Percentiles rank a stretch among this genome's conserved stretches.
Evolutionary conservation across 305 asterid genomes (phyloP).

Genomic region (Fraxinus albicans): DNA sequence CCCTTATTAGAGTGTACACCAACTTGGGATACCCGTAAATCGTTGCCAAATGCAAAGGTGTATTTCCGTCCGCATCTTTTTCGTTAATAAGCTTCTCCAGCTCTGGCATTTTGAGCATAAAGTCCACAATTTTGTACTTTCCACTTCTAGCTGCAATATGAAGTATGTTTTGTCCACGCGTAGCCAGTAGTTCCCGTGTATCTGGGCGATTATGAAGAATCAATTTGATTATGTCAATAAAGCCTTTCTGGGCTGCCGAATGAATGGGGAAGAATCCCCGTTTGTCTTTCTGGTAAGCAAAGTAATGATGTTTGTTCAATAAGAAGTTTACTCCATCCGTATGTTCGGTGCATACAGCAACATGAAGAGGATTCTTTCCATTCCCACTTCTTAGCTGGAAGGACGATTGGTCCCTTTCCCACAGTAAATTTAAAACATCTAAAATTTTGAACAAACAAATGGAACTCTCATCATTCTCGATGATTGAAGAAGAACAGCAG

Average conservation of each 20-base stretch:
- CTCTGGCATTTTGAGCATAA: conserved; percentile 43
- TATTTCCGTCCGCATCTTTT: conserved; percentile 49
- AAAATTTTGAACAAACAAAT: background rate
- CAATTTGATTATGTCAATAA: conserved; percentile 27
- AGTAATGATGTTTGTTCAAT: conserved; percentile 29
- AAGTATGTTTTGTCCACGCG: conserved; percentile 44
- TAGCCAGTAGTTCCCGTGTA: conserved; percentile 40
- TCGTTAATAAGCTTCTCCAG: conserved; percentile 46
- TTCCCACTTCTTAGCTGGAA: conserved; percentile 35
- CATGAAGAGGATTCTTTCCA: conserved; percentile 48
- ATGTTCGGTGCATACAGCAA: conserved; percentile 40
- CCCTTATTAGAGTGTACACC: conserved; percentile 35
- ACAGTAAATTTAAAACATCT: conserved; percentile 39
- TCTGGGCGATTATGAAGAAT: conserved; percentile 51
- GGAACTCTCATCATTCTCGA: background rate
- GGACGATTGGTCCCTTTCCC: conserved; percentile 41
- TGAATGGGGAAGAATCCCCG: conserved; percentile 44
- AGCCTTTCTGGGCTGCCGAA: conserved; percentile 42
- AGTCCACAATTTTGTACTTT: conserved; percentile 31
- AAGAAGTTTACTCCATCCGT: conserved; percentile 38
- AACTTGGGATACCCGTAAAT: conserved; percentile 42
- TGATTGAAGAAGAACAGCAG: background rate
- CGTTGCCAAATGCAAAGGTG: conserved; percentile 52
- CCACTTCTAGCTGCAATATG: conserved; percentile 52
- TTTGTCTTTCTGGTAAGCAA: conserved; percentile 44